A percentile compares a stretch with the other conserved stretches of the same genome.
These are phyloP conservation scores for Kokia cookei DNA, from an alignment of 441 rosid species.

Conservation along the genomic window DNA sequence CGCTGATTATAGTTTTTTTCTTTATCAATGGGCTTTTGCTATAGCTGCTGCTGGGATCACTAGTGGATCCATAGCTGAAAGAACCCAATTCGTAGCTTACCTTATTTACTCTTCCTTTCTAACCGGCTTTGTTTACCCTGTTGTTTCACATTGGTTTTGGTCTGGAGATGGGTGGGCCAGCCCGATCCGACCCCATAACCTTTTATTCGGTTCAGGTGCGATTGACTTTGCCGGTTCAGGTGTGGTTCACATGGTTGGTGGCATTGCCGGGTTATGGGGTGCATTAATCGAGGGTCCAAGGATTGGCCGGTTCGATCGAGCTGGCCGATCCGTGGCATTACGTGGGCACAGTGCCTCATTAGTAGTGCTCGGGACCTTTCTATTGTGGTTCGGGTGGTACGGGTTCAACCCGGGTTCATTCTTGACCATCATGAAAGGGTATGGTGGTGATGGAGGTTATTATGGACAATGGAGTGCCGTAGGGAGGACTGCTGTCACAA, in stretches of 20 bases:
- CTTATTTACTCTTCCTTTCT: slow-evolving; percentile 46
- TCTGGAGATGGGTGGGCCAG: slow-evolving; percentile 52
- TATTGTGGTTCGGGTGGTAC: slow-evolving; percentile 63
- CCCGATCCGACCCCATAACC: slow-evolving; percentile 11
- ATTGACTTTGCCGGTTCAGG: slow-evolving; percentile 57
- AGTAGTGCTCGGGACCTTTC: slow-evolving; percentile 50
- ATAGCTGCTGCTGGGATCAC: slow-evolving; percentile 69
- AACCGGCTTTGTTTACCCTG: slow-evolving; percentile 53
- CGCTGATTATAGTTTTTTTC: slow-evolving; percentile 49
- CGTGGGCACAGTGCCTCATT: slow-evolving; percentile 50
- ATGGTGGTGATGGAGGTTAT: slow-evolving; percentile 21
- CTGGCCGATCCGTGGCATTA: slow-evolving; percentile 39
- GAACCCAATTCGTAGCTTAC: slow-evolving; percentile 55
- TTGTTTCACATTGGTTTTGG: slow-evolving; percentile 57
- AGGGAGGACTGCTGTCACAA: slow-evolving; percentile 53
- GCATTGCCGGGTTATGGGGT: slow-evolving; percentile 56
- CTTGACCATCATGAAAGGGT: slow-evolving; percentile 32
- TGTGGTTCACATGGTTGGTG: slow-evolving; percentile 57
- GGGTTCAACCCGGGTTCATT: slow-evolving; percentile 58
- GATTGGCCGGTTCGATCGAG: slow-evolving; percentile 38
- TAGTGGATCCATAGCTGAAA: slow-evolving; percentile 61
- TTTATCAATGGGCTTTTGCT: slow-evolving; percentile 67
- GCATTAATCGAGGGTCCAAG: slow-evolving; percentile 50
- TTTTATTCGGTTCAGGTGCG: slow-evolving; percentile 35
- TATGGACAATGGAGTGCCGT: slow-evolving; percentile 60